These are phyloP conservation scores for Trametes hirsuta DNA, from an alignment of 1,284 basidiomycete species.

Conservation along the genomic window DNA sequence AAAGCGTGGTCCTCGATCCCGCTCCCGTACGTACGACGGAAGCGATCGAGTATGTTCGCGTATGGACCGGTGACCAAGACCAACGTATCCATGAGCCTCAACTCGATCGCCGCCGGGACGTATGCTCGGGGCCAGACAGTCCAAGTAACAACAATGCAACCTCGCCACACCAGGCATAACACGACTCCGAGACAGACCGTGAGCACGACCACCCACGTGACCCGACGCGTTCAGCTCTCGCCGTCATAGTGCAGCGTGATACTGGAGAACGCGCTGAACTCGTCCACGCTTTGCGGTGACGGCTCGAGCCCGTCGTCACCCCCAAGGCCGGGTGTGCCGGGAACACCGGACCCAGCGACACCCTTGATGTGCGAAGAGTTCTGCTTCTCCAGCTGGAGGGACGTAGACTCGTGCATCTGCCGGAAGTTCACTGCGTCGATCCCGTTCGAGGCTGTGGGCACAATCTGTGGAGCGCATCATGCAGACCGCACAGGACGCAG, in stretches of 20 bases:
- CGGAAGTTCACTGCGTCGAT: slow-evolving; percentile 91
- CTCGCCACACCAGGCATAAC: slow-evolving; percentile 1
- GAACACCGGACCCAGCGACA: slow-evolving; percentile 39
- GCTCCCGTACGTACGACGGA: slow-evolving; percentile 3
- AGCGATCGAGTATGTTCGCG: slow-evolving; percentile 8
- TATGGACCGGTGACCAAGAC: slow-evolving; percentile 14
- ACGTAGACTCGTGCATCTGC: slow-evolving; percentile 86
- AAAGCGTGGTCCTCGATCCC: slow-evolving; percentile 4
- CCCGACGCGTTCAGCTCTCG: slow-evolving; percentile 42
- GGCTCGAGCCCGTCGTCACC: slow-evolving; percentile 56
- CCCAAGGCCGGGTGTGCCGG: slow-evolving; percentile 48
- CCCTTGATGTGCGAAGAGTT: slow-evolving; percentile 37
- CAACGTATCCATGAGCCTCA: slow-evolving; percentile 4
- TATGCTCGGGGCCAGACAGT: slow-evolving; percentile 3
- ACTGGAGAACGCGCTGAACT: slow-evolving; percentile 85
- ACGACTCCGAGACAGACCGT: not conserved
- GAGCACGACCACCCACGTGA: slow-evolving; percentile 6
- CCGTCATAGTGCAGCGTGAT: slow-evolving; percentile 88
- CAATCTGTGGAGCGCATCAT: slow-evolving; percentile 55
- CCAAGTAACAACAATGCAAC: not conserved
- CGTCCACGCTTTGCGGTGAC: slow-evolving; percentile 45
- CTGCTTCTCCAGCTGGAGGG: slow-evolving; percentile 82
- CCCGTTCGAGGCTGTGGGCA: slow-evolving; percentile 83
- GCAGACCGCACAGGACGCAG: slow-evolving; percentile 2
- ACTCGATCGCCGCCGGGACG: not conserved